Evolutionary conservation across 257 asterid genomes (phyloP).

Genomic region (Fraxinus anomala): DNA sequence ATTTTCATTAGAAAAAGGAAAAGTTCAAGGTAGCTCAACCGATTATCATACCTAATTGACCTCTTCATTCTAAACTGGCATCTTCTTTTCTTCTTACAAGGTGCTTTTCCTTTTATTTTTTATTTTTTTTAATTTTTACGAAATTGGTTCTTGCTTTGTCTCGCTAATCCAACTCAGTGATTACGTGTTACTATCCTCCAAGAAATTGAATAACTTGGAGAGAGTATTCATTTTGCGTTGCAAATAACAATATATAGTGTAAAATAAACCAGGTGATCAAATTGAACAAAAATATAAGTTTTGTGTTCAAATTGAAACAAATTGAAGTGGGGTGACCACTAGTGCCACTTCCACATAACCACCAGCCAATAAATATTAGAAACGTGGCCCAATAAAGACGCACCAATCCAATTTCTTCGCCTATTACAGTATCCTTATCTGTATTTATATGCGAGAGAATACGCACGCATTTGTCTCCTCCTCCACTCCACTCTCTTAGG

Average conservation of each 20-base stretch:
- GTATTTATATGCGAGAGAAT: not conserved
- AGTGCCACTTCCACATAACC: not conserved
- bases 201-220: not conserved
- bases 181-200: too few species aligned
- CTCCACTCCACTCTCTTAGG: constrained; percentile 24
- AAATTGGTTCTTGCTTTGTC: too few species aligned
- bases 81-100: not conserved
- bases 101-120: too few species aligned
- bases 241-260: not conserved
- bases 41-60: too few species aligned
- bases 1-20: too few species aligned
- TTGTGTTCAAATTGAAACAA: not conserved
- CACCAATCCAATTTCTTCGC: constrained; percentile 32
- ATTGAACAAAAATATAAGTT: not conserved
- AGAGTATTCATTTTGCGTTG: not conserved
- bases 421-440: not conserved
- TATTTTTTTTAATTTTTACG: too few species aligned
- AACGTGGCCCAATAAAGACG: constrained; percentile 40
- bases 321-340: not conserved
- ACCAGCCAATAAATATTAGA: not conserved
- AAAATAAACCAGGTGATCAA: not conserved
- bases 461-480: constrained; percentile 18
- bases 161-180: too few species aligned
- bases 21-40: too few species aligned
- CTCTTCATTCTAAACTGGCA: too few species aligned